phyloP scores from a whole-genome alignment of 140 eudicot genomes.

The Eryngium alpinum region DNA sequence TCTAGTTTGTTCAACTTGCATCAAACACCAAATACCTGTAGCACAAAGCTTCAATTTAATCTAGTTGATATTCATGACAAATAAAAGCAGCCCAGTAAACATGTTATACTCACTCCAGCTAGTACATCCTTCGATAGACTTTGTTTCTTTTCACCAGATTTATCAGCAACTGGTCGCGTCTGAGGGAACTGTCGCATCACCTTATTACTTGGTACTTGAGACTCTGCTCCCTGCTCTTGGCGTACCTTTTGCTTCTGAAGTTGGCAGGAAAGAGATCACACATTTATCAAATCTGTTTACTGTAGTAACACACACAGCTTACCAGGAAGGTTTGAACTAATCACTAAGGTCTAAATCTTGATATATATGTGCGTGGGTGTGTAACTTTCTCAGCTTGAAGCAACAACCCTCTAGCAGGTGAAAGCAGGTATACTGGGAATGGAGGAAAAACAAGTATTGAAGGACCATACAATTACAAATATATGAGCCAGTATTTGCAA shows the following conservation, averaged over 20 bases:
- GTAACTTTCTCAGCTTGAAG: background rate
- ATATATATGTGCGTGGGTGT: background rate
- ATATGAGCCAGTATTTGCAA: background rate
- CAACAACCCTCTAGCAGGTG: background rate
- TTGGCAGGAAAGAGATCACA: slow-evolving; percentile 2
- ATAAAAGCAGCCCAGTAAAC: background rate
- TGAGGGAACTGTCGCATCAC: slow-evolving; percentile 64
- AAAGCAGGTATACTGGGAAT: background rate
- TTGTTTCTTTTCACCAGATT: slow-evolving; percentile 41
- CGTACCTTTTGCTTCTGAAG: slow-evolving; percentile 70
- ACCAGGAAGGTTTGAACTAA: slow-evolving; percentile 12
- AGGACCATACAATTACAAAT: background rate
- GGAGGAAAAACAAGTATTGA: background rate
- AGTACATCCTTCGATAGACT: slow-evolving; percentile 54
- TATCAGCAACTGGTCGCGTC: slow-evolving; percentile 47
- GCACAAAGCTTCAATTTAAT: background rate
- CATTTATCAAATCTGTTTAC: background rate
- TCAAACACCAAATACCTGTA: slow-evolving; percentile 30
- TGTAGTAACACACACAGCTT: background rate
- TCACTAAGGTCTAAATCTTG: background rate
- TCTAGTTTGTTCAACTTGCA: background rate
- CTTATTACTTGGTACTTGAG: slow-evolving; percentile 29
- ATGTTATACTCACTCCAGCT: slow-evolving; percentile 44
- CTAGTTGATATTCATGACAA: background rate
- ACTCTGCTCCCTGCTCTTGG: slow-evolving; percentile 27